phyloP scores from a whole-genome alignment of 1,284 basidiomycete species.

The Cutaneotrichosporon cyanovorans region DNA sequence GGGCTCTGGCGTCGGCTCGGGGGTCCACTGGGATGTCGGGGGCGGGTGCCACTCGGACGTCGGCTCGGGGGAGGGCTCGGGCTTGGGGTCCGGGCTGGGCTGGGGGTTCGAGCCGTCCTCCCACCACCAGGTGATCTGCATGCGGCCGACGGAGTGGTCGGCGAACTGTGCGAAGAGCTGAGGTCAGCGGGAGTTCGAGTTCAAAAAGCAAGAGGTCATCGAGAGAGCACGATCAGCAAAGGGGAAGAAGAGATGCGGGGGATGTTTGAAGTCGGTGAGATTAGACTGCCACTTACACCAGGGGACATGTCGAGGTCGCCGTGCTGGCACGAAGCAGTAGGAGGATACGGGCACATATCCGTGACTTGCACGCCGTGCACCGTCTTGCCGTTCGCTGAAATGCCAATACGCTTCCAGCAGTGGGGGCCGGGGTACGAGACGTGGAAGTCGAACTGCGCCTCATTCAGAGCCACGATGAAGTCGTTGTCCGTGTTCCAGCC shows the following conservation, averaged over 20 bases:
- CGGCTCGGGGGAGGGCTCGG: not conserved
- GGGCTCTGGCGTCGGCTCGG: not conserved
- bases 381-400: constrained; percentile 58
- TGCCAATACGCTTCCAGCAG: constrained; percentile 59
- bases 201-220: not conserved
- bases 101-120: not conserved
- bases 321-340: constrained; percentile 28
- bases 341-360: constrained; percentile 50
- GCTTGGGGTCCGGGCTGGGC: not conserved
- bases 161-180: constrained; percentile 5
- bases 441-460: constrained; percentile 29
- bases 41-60: not conserved
- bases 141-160: not conserved
- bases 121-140: not conserved
- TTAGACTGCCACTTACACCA: constrained; percentile 1
- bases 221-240: too few species aligned
- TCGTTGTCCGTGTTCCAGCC: not conserved
- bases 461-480: constrained; percentile 25
- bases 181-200: not conserved
- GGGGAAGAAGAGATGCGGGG: too few species aligned
- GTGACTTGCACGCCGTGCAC: constrained; percentile 42
- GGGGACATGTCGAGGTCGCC: constrained; percentile 68
- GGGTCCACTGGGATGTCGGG: not conserved
- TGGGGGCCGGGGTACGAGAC: constrained; percentile 53
- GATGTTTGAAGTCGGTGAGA: too few species aligned